Conservation (phyloP, 306 rosid species). For the Cucurbita maxima region DNA sequence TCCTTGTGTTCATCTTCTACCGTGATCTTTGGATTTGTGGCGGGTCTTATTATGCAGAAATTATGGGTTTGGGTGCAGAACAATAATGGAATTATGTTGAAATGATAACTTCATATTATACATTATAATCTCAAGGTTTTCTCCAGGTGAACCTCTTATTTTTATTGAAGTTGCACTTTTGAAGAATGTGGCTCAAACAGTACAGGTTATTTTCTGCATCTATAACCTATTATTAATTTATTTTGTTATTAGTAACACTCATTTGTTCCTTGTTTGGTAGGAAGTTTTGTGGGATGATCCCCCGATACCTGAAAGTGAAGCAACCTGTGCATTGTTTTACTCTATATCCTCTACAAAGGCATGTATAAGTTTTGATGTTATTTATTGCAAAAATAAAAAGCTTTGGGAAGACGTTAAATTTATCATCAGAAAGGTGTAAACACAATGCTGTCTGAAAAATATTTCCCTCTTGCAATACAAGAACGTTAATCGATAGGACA, state of each 20-base stretch:
- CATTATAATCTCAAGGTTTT: neutral
- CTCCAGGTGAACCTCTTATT: slow-evolving; percentile 69
- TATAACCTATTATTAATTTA: neutral
- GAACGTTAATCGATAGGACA: neutral
- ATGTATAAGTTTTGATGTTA: slow-evolving; percentile 4
- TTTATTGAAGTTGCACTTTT: slow-evolving; percentile 87
- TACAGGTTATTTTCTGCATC: slow-evolving; percentile 39
- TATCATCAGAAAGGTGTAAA: neutral
- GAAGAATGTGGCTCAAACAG: slow-evolving; percentile 62
- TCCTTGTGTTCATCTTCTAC: neutral
- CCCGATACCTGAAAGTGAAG: slow-evolving; percentile 67
- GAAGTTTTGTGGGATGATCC: slow-evolving; percentile 95
- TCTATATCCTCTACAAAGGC: slow-evolving; percentile 98
- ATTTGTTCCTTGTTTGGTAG: slow-evolving; percentile 22
- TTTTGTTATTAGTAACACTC: neutral
- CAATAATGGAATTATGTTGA: neutral
- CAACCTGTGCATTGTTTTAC: slow-evolving; percentile 83
- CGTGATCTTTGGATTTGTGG: neutral
- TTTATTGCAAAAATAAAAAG: neutral
- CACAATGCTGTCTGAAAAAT: neutral
- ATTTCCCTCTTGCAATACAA: neutral
- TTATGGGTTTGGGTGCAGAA: neutral
- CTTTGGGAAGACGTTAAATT: neutral
- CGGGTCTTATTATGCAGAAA: neutral
- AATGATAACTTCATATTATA: neutral